These are phyloP conservation scores for Fraxinus ornus DNA, from an alignment of 305 asterid genomes.

Conservation along the genomic window DNA sequence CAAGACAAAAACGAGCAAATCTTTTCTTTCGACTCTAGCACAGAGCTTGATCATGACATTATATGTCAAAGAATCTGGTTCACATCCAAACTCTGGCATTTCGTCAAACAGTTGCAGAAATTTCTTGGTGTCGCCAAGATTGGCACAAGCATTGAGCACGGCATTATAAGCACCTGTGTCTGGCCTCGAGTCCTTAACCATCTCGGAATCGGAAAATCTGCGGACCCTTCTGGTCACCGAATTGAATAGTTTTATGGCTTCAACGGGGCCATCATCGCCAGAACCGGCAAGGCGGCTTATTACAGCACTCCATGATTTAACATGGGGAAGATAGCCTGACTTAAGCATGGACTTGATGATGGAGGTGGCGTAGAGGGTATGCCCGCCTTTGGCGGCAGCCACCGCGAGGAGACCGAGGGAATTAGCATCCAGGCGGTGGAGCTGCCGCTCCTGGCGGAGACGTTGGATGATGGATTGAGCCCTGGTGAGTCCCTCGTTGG, in stretches of 20 bases:
- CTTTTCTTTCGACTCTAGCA: slow-evolving; percentile 74
- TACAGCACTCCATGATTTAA: slow-evolving; percentile 96
- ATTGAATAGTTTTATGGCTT: slow-evolving; percentile 66
- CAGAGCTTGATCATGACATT: slow-evolving; percentile 84
- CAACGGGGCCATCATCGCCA: slow-evolving; percentile 78
- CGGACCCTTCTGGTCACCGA: slow-evolving; percentile 53
- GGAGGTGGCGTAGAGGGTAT: slow-evolving; percentile 74
- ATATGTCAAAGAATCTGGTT: slow-evolving; percentile 76
- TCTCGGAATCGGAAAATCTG: slow-evolving; percentile 40
- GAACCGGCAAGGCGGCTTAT: slow-evolving; percentile 65
- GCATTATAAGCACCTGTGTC: slow-evolving; percentile 90
- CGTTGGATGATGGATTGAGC: slow-evolving; percentile 89
- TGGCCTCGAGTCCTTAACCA: slow-evolving; percentile 63
- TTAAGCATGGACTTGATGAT: slow-evolving; percentile 84
- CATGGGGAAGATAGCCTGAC: slow-evolving; percentile 87
- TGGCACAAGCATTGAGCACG: slow-evolving; percentile 88
- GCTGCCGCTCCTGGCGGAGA: slow-evolving; percentile 71
- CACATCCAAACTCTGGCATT: slow-evolving; percentile 66
- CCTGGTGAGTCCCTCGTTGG: slow-evolving; percentile 53
- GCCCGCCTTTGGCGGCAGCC: slow-evolving; percentile 86
- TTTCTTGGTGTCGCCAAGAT: slow-evolving; percentile 56
- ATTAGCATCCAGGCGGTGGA: slow-evolving; percentile 90
- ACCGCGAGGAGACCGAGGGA: slow-evolving; percentile 89
- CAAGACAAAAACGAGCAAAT: slow-evolving; percentile 71
- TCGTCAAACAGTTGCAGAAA: slow-evolving; percentile 77